Percentiles rank a stretch among this genome's conserved stretches.
Conservation (phyloP, 192 early-diverging fungal genomes). For the Obelidium mucronatum region DNA sequence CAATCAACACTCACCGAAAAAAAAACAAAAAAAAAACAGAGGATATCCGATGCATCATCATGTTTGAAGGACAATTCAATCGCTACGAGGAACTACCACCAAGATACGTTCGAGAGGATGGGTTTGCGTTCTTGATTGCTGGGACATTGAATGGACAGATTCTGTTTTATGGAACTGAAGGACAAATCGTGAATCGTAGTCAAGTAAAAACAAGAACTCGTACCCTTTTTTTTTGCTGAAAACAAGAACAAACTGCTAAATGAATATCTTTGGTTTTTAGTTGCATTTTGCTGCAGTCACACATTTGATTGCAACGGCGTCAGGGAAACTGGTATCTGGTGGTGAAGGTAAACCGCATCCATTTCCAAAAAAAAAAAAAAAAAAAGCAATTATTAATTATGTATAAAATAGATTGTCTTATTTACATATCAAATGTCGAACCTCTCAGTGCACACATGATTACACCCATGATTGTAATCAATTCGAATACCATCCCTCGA, state of each 20-base stretch:
- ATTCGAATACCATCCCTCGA: slow-evolving; percentile 44
- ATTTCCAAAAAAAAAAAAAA: not conserved
- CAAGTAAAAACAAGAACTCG: slow-evolving; percentile 39
- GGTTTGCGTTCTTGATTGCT: slow-evolving; percentile 52
- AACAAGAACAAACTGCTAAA: not conserved
- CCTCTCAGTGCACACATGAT: slow-evolving; percentile 42
- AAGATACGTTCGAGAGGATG: slow-evolving; percentile 22
- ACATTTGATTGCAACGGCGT: slow-evolving; percentile 36
- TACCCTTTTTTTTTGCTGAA: not conserved
- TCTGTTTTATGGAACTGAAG: slow-evolving; percentile 48
- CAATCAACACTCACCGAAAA: not conserved
- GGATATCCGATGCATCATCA: slow-evolving; percentile 41
- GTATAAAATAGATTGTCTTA: slow-evolving; percentile 2
- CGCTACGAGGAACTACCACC: slow-evolving; percentile 1
- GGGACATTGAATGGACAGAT: slow-evolving; percentile 59
- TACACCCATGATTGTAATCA: slow-evolving; percentile 46
- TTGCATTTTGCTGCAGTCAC: slow-evolving; percentile 51
- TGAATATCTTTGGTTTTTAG: slow-evolving; percentile 20
- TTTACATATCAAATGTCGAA: slow-evolving; percentile 13
- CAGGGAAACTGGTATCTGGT: slow-evolving; percentile 42
- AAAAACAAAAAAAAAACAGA: slow-evolving; percentile 43
- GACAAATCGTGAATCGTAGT: slow-evolving; percentile 46
- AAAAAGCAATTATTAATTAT: too few relatives aligned
- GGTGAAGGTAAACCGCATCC: slow-evolving; percentile 40
- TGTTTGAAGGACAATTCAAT: slow-evolving; percentile 46